phyloP scores from a whole-genome alignment of 164 flowering plant species.

The Echeveria elegans region DNA sequence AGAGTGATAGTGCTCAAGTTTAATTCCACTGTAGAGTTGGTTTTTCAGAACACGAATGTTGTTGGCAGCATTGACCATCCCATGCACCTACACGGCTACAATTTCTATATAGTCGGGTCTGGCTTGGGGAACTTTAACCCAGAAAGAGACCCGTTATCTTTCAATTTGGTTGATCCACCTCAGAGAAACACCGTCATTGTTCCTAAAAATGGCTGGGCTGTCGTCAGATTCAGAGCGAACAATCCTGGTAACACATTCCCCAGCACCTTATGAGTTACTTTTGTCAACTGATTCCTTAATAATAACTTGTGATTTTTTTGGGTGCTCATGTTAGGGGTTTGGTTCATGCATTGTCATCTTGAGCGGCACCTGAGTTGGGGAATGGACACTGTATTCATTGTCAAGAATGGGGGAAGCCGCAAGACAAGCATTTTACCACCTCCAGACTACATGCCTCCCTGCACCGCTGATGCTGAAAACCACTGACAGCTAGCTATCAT shows the following conservation, averaged over 20 bases:
- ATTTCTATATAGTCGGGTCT: conserved; percentile 17
- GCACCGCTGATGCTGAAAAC: neutral
- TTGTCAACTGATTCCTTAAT: neutral
- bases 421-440: conserved; percentile 5
- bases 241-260: conserved; percentile 17
- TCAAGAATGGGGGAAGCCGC: conserved; percentile 2
- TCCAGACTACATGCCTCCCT: conserved; percentile 11
- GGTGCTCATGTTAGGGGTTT: conserved; percentile 1
- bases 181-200: conserved; percentile 15
- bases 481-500: neutral
- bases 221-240: conserved; percentile 15
- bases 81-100: conserved; percentile 21
- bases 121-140: conserved; percentile 16
- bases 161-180: conserved; percentile 19
- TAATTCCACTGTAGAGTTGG: conserved; percentile 16
- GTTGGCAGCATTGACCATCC: conserved; percentile 15
- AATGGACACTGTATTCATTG: conserved; percentile 1
- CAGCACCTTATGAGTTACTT: neutral
- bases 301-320: neutral
- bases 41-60: conserved; percentile 14
- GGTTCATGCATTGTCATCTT: conserved; percentile 12
- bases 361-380: conserved; percentile 12
- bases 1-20: conserved; percentile 9
- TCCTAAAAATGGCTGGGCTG: conserved; percentile 19
- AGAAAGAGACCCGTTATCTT: conserved; percentile 10